phyloP scores from a whole-genome alignment of 176 grass and related monocot species.

The Aegilops longissima region DNA sequence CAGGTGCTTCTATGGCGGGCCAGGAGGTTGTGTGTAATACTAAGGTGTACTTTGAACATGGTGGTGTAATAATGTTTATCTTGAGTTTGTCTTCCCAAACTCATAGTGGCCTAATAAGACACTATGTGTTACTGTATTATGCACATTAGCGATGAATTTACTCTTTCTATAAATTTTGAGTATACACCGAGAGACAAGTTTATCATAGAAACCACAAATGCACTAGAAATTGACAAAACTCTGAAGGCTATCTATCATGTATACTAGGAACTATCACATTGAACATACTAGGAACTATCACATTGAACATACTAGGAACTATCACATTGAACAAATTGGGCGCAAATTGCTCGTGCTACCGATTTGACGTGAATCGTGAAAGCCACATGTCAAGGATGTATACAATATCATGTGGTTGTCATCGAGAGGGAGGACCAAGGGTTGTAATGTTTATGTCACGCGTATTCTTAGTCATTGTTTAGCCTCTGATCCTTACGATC shows the following conservation, averaged over 20 bases:
- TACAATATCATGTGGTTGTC: no score
- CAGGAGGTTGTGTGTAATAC: not conserved
- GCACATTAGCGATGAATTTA: not conserved
- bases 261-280: no score
- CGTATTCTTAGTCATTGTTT: not conserved
- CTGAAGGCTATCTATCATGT: not conserved
- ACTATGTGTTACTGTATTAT: not conserved
- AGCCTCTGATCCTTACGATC: not conserved
- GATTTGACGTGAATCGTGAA: not conserved
- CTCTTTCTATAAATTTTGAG: not conserved
- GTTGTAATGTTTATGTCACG: no score
- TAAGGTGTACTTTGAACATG: not conserved
- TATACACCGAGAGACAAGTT: not conserved
- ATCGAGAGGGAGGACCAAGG: no score
- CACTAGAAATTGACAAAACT: not conserved
- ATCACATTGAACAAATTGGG: not conserved
- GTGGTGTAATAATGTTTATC: not conserved
- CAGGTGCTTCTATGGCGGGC: not conserved
- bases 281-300: not conserved
- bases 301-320: not conserved
- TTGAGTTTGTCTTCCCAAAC: not conserved
- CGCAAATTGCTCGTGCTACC: not conserved
- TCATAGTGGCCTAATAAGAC: not conserved
- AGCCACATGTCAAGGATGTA: not conserved
- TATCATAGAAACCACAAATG: not conserved